Base-by-base conservation (phyloP, 495 filamentous ascomycete species). In the Penicillium robsamsonii region DNA sequence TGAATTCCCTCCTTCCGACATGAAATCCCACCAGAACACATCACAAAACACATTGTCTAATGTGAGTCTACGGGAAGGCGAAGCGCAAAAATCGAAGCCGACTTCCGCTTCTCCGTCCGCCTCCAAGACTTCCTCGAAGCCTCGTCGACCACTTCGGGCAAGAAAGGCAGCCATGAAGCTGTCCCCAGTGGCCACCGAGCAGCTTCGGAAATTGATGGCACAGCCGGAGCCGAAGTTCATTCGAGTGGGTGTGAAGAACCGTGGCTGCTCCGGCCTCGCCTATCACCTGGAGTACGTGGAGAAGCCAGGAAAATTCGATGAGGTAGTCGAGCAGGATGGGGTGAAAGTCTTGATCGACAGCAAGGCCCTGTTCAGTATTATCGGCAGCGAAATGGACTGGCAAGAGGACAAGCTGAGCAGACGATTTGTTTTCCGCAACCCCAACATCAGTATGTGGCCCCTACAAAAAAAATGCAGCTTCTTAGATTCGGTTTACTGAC, bases 341-440 rank as follows among this genome's bases (percentile, higher is more conserved):
- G 94, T 98, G 13, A 94, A 88, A 76, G 95, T 98, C 31, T 65
- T 98, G 71, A 90, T 98, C 51, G 94, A 98, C 74, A 92, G 88
- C 75, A 97, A 96, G 75, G 94, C 94, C 56, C 75, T 98, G 55
- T 94, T 98, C 63, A 96, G 90, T 67, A 96, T 98, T 42, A 96
- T 98, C 69, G 94, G 95, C 9, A 96, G 89, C 63, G 94, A 97
- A 79, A 98, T 98, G 94, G 94, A 98, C 67, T 98, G 92, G 93
- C 83, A 93, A 3, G 92, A 97, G 73, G 95, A 97, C 64, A 95
- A 93, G 72, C 69, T 98, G 63, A 95, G 84, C 68, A 80, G 87
- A 66, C 78, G 87, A 63, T 98, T 98, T 76, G 85, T 96, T 57
- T 98, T 98, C 73, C 84, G 84, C 66, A 98, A 98, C 73, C 94